Evolutionary conservation across 345 rosid species (phyloP).

Genomic region (Rhodamnia rubescens): DNA sequence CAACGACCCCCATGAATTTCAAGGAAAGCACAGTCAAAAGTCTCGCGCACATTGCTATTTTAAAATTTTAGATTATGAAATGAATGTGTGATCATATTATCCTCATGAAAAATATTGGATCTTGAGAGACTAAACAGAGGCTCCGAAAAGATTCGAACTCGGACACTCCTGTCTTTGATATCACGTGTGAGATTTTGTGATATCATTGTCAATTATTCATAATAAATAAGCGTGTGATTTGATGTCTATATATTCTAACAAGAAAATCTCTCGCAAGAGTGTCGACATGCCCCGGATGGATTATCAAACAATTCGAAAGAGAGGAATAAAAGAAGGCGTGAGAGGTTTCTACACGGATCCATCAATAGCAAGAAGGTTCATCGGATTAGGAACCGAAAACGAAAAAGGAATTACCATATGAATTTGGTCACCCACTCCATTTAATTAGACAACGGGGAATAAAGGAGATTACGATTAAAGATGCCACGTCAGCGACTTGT

Average conservation of each 20-base stretch:
- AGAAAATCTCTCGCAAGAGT: not conserved
- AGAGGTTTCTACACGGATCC: not conserved
- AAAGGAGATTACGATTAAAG: not conserved
- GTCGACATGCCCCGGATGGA: not conserved
- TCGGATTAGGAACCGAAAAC: not conserved
- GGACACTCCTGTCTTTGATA: not conserved
- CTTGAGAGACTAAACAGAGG: accelerated
- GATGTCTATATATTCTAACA: not conserved
- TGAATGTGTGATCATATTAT: not conserved
- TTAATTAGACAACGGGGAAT: not conserved
- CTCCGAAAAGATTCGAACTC: not conserved
- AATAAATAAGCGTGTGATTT: not conserved
- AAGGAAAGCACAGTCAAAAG: not conserved
- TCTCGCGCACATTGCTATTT: not conserved
- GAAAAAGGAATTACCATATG: not conserved
- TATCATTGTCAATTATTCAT: accelerated
- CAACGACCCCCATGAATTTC: not conserved
- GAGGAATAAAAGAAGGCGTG: not conserved
- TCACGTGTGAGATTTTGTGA: not conserved
- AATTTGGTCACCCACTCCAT: not conserved
- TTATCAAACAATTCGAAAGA: not conserved
- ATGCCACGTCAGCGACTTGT: not conserved
- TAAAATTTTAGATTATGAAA: too few species aligned
- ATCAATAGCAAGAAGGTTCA: not conserved
- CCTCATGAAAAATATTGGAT: not conserved